These are phyloP conservation scores for Trypanosoma lewisi DNA, from an alignment of 208 protist species.

Conservation along the genomic window DNA sequence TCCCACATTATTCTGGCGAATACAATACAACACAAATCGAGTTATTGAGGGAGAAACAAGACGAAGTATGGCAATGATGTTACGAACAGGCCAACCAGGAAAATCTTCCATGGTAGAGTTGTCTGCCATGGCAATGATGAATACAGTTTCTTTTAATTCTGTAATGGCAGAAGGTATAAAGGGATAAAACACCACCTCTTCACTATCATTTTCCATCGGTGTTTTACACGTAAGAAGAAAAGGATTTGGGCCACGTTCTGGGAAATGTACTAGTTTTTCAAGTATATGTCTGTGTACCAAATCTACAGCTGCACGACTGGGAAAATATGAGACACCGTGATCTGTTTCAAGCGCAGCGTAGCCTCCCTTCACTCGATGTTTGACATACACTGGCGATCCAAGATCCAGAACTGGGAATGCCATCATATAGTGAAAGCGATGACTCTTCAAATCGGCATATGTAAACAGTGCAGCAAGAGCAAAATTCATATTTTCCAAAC, in stretches of 20 bases:
- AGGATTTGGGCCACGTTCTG: slow-evolving; percentile 39
- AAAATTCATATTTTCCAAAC: slow-evolving; percentile 42
- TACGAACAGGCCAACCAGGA: slow-evolving; percentile 45
- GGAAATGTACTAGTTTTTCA: slow-evolving; percentile 24
- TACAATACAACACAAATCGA: slow-evolving; percentile 36
- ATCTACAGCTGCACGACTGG: slow-evolving; percentile 14
- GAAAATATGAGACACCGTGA: slow-evolving; percentile 12
- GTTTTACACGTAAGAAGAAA: slow-evolving; percentile 27
- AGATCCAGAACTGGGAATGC: slow-evolving; percentile 87
- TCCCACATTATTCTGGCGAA: slow-evolving; percentile 38
- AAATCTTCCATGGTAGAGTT: slow-evolving; percentile 29
- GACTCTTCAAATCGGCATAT: slow-evolving; percentile 95
- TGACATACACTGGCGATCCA: slow-evolving; percentile 29
- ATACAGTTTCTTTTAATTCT: not conserved
- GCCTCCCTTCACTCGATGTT: slow-evolving; percentile 12
- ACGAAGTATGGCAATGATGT: slow-evolving; percentile 59
- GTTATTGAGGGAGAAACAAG: slow-evolving; percentile 37
- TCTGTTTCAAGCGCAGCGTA: slow-evolving; percentile 20
- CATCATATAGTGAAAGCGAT: slow-evolving; percentile 93
- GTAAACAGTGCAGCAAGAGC: slow-evolving; percentile 80
- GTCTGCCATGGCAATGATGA: slow-evolving; percentile 45
- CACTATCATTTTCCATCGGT: not conserved
- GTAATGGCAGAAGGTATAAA: slow-evolving; percentile 23
- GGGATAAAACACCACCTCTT: slow-evolving; percentile 21
- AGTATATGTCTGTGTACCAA: slow-evolving; percentile 31